phyloP scores from a whole-genome alignment of 148 eudicot species.

The Diospyros lotus region DNA sequence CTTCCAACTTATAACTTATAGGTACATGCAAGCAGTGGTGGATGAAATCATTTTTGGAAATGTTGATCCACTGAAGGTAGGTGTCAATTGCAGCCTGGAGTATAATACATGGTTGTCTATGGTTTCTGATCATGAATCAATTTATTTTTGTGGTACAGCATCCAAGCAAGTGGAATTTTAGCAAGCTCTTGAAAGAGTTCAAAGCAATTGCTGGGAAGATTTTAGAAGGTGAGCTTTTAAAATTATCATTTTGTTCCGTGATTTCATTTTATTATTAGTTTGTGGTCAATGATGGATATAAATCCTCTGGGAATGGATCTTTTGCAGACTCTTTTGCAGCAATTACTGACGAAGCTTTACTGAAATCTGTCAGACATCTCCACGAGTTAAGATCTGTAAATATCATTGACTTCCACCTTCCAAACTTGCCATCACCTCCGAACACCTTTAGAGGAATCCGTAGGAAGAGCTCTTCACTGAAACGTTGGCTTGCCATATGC shows the following conservation, averaged over 20 bases:
- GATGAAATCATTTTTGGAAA: conserved; percentile 64
- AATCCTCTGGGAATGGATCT: conserved; percentile 14
- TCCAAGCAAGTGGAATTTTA: conserved; percentile 72
- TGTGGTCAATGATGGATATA: not conserved
- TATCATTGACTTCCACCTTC: conserved; percentile 41
- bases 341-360: conserved; percentile 49
- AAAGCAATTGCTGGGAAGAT: conserved; percentile 48
- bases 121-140: not conserved
- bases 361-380: conserved; percentile 52
- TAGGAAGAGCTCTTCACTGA: conserved; percentile 62
- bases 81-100: conserved; percentile 8
- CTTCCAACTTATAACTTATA: conserved; percentile 20
- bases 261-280: not conserved
- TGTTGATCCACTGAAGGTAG: conserved; percentile 71
- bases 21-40: conserved; percentile 98
- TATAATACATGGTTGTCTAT: not conserved
- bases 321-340: conserved; percentile 64
- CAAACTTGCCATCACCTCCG: conserved; percentile 72
- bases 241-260: conserved; percentile 10
- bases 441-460: conserved; percentile 78
- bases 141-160: conserved; percentile 39
- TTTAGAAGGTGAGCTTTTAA: conserved; percentile 50
- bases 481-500: conserved; percentile 91
- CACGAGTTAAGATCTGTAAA: conserved; percentile 37
- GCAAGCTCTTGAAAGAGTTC: conserved; percentile 63